Percentiles rank a stretch among this genome's conserved stretches.
Conservation (phyloP, 2,329 filamentous ascomycete genomes). For the Pyricularia grisea region DNA sequence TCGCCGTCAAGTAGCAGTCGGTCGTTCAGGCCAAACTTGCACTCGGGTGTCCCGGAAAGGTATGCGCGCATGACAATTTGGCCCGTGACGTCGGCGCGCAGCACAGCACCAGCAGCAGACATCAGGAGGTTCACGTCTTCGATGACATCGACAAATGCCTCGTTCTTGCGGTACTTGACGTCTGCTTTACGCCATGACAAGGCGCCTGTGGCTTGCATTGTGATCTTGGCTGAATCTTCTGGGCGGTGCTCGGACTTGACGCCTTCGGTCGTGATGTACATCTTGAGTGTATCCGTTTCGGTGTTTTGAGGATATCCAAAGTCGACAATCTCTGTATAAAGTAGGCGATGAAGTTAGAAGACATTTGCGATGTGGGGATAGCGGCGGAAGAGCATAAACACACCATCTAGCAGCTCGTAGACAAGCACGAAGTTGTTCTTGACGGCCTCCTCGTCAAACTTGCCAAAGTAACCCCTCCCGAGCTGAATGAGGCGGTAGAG, state of each 20-base stretch:
- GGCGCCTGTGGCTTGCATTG: conserved; percentile 96
- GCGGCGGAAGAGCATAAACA: conserved; percentile 11
- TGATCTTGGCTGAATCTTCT: conserved; percentile 95
- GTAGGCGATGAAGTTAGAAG: neutral
- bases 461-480: conserved; percentile 94
- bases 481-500: conserved; percentile 84
- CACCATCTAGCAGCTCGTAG: conserved; percentile 91
- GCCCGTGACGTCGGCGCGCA: conserved; percentile 91
- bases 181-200: conserved; percentile 95
- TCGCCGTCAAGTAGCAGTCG: conserved; percentile 80
- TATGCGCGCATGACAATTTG: conserved; percentile 99
- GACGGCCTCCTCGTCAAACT: conserved; percentile 98
- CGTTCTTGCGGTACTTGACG: conserved; percentile 98
- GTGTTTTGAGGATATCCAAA: conserved; percentile 99
- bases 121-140: conserved; percentile 98
- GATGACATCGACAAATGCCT: conserved; percentile 98
- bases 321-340: conserved; percentile 78
- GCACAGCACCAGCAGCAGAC: conserved; percentile 92
- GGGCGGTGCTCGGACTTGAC: conserved; percentile 85
- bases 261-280: conserved; percentile 99
- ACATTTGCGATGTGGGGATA: conserved; percentile 7
- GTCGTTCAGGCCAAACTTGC: conserved; percentile 98
- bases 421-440: conserved; percentile 99
- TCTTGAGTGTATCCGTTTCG: conserved; percentile 96
- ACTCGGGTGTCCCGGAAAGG: conserved; percentile 90